Base-by-base conservation (phyloP, 805 yeast genomes). In the Cyberlindnera euphorbiiphila region DNA sequence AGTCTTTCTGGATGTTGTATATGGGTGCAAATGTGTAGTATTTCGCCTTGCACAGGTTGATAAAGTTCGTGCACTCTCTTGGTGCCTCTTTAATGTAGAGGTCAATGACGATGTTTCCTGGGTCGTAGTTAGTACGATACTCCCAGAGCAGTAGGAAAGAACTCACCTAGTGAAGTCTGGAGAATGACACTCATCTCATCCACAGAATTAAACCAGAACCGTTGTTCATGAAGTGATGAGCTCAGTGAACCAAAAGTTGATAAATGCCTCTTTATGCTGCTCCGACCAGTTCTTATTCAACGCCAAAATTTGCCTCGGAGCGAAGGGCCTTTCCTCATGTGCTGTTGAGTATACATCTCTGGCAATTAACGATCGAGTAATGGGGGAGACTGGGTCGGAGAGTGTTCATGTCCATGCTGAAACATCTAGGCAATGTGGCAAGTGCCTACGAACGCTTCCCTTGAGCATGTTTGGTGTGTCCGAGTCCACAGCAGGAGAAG, bases 11-110 rank as follows among this genome's bases (percentile, higher is more conserved):
- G 5, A 77, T 49, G 40, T 69, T 62, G 51, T 62, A 62, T 37
- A 79, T 68, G 6, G 78, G 77, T 13, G 70, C 56, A 47, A 70
- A 72, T 31, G 75, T 68, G 59, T 65, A 79, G 56, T 70, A 72
- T 39, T 72, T 68, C 25, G 63, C 46, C 49, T 71, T 65, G 59
- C 84, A 76, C 10, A 78, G 62, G 46, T 75, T 72, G 26, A 79
- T 40, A 51, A 79, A 78, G 49, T 73, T 73, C 37, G 50, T 54
- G 22, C 70, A 57, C 26, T 68, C 68, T 14, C 43, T 46, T 1
- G 71, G 71, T 4, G 67, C 61, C 6, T 53, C 48, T 8, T 63
- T 52, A 6, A 48, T 39, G 32, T 52, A 46, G 13, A 78, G 47
- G 44, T 78, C 85, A 9, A 78, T 54, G 9, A 75, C 79, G 7